Conservation (phyloP, 106 monocot species). For the Allium sativum region DNA sequence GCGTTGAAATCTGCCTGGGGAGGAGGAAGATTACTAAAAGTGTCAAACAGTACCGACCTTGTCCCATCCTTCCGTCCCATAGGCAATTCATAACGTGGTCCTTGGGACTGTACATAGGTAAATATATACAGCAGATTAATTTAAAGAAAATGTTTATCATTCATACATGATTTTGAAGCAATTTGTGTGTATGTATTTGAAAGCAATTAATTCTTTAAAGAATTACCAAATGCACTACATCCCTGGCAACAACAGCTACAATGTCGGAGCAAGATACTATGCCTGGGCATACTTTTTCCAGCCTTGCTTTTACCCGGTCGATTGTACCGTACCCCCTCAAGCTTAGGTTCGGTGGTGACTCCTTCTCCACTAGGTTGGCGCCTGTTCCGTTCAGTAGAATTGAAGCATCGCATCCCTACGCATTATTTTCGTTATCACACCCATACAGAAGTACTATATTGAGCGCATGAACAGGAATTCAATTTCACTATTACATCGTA, state of each 20-base stretch:
- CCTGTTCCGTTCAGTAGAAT: slow-evolving; percentile 20
- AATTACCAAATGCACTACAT: slow-evolving; percentile 29
- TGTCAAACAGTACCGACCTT: slow-evolving; percentile 13
- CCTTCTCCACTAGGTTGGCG: slow-evolving; percentile 17
- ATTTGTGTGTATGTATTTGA: not conserved
- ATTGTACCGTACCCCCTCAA: slow-evolving; percentile 28
- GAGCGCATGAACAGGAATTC: no score
- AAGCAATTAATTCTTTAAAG: not conserved
- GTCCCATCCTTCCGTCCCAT: slow-evolving; percentile 40
- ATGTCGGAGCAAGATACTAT: slow-evolving; percentile 44
- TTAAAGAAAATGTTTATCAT: not conserved
- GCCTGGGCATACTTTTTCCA: slow-evolving; percentile 40
- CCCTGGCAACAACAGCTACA: slow-evolving; percentile 35
- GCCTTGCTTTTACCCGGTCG: slow-evolving; percentile 24
- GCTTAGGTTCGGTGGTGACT: slow-evolving; percentile 18
- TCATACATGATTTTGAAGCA: not conserved
- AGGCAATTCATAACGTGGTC: slow-evolving; percentile 32
- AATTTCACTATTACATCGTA: no score
- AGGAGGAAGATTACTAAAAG: slow-evolving; percentile 19
- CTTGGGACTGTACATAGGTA: slow-evolving; percentile 4
- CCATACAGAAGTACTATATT: no score
- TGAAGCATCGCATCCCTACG: slow-evolving; percentile 46
- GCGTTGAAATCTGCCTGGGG: slow-evolving; percentile 17
- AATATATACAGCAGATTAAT: not conserved
- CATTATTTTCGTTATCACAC: not conserved